Base-by-base conservation (phyloP, 202 grass and related monocot genomes). In the Carex sylvatica region DNA sequence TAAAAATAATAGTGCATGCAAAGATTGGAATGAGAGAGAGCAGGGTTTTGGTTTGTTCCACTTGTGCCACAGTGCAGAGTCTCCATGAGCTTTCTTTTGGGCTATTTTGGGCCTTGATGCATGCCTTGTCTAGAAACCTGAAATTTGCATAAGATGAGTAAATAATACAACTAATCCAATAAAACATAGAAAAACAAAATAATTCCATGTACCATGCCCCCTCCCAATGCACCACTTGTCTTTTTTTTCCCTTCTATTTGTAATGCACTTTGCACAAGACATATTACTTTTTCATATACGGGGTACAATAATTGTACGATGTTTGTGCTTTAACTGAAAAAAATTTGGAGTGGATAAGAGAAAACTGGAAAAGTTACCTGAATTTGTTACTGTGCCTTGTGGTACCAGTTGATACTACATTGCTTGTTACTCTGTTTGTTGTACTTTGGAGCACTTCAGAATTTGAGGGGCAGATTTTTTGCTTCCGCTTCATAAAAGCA, bases 1-100 rank as follows among this genome's bases (percentile, higher is more conserved):
- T 98, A 84, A 98, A 98, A 63, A 94, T 84, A 81, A 98, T 93
- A 65, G 95, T 98, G 89, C 95, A 98, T n/a, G 95, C 92, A 84
- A 94, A 94, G 58, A 98, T 94, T 20, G 95, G 95, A 8, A 91
- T 91, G 86, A 98, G 87, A 65, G 92, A 91, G 3, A 98, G 90
- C 18, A 98, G 84, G 19, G 84, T 93, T 84, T 98, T 98, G 15
- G 88, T 88, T 82, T 95, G 88, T 83, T 86, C 90, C 23, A 98
- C 92, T 87, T 98, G 74, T 0, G 84, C 58, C 40, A 59, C 84
- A 73, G 92, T 95, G 89, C 95, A 95, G 31, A 93, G 89, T 23
- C 86, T 84, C 95, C 95, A 98, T 16, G 86, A 80, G 77, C 91
- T 88, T 85, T 98, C 95, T 28, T 31, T 82, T 24, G 84, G 30